Evolutionary conservation across 2,329 filamentous ascomycete species (phyloP).

Genomic region (Botrytis galanthina): DNA sequence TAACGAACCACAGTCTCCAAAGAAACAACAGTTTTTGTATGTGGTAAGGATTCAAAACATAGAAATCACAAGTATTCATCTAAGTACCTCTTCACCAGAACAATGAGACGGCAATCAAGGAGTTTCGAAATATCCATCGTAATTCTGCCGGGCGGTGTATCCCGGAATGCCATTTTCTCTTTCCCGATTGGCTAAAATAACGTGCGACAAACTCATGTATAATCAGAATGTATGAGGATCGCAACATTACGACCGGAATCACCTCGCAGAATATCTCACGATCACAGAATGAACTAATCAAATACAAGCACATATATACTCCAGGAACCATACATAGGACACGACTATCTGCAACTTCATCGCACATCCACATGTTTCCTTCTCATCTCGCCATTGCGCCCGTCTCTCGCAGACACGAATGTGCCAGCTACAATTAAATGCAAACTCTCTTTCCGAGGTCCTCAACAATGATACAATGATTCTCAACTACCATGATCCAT

Average conservation of each 20-base stretch:
- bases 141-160: conserved; percentile 18
- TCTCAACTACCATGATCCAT: no score
- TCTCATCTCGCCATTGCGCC: background rate
- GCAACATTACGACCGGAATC: background rate
- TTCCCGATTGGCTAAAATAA: background rate
- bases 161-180: background rate
- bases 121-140: background rate
- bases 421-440: conserved; percentile 48
- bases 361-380: background rate
- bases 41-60: background rate
- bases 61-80: background rate
- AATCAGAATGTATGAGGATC: background rate
- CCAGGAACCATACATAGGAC: background rate
- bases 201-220: background rate
- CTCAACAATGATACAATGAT: no score
- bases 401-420: background rate
- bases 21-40: background rate
- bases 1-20: rapidly evolving
- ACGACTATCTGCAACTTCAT: background rate
- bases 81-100: background rate
- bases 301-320: background rate
- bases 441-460: background rate
- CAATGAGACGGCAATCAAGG: background rate
- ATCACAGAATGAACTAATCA: background rate
- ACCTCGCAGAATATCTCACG: background rate